Percentiles rank a stretch among this genome's conserved stretches.
Conservation (phyloP, 306 rosid genomes). For the Crataegus laevigata region DNA sequence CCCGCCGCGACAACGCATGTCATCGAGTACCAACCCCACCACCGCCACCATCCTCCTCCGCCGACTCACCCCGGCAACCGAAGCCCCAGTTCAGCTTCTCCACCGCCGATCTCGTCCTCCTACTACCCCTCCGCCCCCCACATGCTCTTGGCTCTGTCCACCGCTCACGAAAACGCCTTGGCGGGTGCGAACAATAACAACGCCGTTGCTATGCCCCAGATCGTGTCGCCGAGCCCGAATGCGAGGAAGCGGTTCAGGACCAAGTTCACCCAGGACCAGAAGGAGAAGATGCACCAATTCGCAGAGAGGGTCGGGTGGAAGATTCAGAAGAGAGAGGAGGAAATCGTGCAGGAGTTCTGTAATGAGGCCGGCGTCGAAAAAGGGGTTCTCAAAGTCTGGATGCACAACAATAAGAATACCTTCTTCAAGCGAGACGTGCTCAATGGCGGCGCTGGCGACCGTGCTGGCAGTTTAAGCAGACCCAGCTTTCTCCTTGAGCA, state of each 20-base stretch:
- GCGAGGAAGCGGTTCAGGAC: slow-evolving; percentile 65
- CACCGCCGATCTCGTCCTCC: slow-evolving; percentile 95
- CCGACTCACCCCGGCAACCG: slow-evolving; percentile 27
- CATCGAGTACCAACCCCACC: slow-evolving; percentile 79
- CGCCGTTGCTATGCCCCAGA: slow-evolving; percentile 11
- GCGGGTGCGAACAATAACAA: neutral
- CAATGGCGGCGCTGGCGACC: neutral
- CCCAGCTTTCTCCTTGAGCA: slow-evolving; percentile 19
- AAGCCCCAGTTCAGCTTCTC: slow-evolving; percentile 78
- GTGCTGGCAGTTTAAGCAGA: neutral
- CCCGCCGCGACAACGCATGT: slow-evolving; percentile 29
- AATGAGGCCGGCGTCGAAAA: slow-evolving; percentile 57
- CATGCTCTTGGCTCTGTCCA: slow-evolving; percentile 81
- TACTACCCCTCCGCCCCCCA: slow-evolving; percentile 93
- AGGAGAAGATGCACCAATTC: slow-evolving; percentile 75
- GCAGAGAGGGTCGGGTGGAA: slow-evolving; percentile 87
- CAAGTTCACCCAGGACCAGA: slow-evolving; percentile 71
- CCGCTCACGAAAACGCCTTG: slow-evolving; percentile 16
- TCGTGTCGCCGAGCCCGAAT: slow-evolving; percentile 13
- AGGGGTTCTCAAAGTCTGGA: slow-evolving; percentile 87
- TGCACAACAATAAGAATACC: slow-evolving; percentile 92
- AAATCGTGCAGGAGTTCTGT: slow-evolving; percentile 52
- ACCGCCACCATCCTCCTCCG: slow-evolving; percentile 50
- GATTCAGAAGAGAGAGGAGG: slow-evolving; percentile 90
- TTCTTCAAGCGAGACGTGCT: slow-evolving; percentile 32